These are phyloP conservation scores for Chytriomyces confervae DNA, from an alignment of 192 early-diverging fungal species.

Conservation along the genomic window DNA sequence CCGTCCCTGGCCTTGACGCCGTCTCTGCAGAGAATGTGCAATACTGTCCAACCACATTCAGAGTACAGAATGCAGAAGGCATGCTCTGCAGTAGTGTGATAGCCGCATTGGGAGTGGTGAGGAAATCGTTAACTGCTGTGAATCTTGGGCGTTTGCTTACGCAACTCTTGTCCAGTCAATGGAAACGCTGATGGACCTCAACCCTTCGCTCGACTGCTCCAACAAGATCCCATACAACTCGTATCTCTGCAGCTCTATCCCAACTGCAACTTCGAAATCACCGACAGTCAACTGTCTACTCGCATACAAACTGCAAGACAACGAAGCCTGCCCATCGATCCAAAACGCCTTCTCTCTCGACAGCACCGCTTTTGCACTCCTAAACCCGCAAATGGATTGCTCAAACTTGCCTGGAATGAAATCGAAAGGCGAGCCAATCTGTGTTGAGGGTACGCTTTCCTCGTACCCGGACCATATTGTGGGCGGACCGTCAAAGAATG, in stretches of 20 bases:
- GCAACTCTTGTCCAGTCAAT: background rate
- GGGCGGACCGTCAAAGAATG: background rate
- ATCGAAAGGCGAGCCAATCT: background rate
- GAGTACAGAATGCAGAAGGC: background rate
- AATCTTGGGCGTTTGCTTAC: background rate
- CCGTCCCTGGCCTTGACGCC: too few species aligned
- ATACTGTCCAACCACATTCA: background rate
- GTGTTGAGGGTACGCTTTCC: slow-evolving; percentile 18
- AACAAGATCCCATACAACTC: background rate
- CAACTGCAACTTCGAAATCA: background rate
- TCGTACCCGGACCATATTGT: background rate
- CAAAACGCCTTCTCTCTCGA: slow-evolving; percentile 10
- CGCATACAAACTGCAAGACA: background rate
- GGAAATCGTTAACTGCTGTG: background rate
- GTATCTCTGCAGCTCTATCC: background rate
- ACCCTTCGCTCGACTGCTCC: slow-evolving; percentile 14
- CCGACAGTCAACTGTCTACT: background rate
- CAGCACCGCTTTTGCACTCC: background rate
- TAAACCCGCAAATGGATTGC: slow-evolving; percentile 18
- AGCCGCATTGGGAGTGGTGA: slow-evolving; percentile 24
- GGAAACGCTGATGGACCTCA: background rate
- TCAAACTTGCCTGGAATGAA: background rate
- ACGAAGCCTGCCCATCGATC: slow-evolving; percentile 15
- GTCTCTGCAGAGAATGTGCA: background rate
- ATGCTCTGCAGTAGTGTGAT: background rate